A percentile compares a stretch with the other conserved stretches of the same genome.
Evolutionary conservation across 2,329 filamentous ascomycete genomes (phyloP).

Genomic region (Parascedosporium putredinis): DNA sequence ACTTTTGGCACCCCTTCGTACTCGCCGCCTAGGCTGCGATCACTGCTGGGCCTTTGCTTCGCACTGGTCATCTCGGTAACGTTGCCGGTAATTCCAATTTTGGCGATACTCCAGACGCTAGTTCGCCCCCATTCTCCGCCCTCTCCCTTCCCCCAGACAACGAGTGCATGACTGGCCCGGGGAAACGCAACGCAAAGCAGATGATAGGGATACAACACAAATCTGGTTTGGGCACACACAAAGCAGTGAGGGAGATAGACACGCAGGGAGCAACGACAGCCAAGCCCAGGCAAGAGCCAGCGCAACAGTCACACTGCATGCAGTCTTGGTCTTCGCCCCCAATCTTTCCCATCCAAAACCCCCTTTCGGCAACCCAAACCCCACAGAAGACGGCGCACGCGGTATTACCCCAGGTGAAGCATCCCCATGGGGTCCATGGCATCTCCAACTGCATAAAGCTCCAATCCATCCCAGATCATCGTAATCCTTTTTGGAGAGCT

Average conservation of each 20-base stretch:
- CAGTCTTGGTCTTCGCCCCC: too few species aligned
- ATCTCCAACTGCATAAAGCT: constrained; percentile 4
- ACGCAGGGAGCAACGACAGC: too few species aligned
- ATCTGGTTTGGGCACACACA: too few species aligned
- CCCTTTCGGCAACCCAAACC: background rate
- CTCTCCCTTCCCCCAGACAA: too few species aligned
- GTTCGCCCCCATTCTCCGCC: too few species aligned
- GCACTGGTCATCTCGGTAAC: background rate
- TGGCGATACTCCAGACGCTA: background rate
- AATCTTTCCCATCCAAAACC: background rate
- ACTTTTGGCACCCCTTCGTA: too few species aligned
- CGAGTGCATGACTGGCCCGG: too few species aligned
- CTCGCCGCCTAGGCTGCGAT: too few species aligned
- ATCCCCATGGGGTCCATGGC: constrained; percentile 6
- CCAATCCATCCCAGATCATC: background rate
- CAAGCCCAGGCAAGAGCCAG: too few species aligned
- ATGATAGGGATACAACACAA: too few species aligned
- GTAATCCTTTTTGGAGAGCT: background rate
- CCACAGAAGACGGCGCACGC: background rate
- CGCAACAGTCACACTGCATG: too few species aligned
- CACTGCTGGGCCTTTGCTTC: background rate
- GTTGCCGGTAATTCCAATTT: constrained; percentile 1
- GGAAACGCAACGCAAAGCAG: background rate
- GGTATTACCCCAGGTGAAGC: background rate
- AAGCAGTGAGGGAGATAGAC: too few species aligned